A percentile compares a stretch with the other conserved stretches of the same genome.
Conservation (phyloP, 345 rosid species). For the Brassica incana region DNA sequence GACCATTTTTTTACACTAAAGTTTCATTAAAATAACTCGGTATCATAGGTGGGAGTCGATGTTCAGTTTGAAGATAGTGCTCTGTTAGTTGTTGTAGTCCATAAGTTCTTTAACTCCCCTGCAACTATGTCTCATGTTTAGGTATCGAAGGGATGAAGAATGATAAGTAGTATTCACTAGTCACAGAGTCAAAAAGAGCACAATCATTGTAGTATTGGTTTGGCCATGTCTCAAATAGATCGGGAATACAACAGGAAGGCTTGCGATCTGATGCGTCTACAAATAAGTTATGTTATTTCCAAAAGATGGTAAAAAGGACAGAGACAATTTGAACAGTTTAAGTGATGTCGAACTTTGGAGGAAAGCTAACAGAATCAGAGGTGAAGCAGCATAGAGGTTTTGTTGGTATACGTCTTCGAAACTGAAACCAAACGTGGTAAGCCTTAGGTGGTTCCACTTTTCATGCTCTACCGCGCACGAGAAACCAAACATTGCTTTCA, state of each 20-base stretch:
- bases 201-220: not conserved
- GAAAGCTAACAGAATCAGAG: slow-evolving; percentile 10
- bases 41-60: too few species aligned
- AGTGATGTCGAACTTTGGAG: not conserved
- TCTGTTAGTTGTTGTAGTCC: too few species aligned
- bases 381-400: slow-evolving; percentile 23
- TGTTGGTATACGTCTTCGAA: slow-evolving; percentile 16
- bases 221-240: slow-evolving; percentile 2
- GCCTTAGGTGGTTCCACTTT: slow-evolving; percentile 25
- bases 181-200: not conserved
- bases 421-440: slow-evolving; percentile 1
- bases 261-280: not conserved
- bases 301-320: slow-evolving; percentile 14
- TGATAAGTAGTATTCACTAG: not conserved
- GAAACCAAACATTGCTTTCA: slow-evolving; percentile 15
- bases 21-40: too few species aligned
- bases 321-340: not conserved
- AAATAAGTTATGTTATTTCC: not conserved
- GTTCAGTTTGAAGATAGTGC: too few species aligned
- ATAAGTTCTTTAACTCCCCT: too few species aligned
- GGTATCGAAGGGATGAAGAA: not conserved
- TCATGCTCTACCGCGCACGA: slow-evolving; percentile 20
- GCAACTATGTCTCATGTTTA: not conserved
- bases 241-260: slow-evolving; percentile 11
- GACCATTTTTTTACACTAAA: not conserved